Percentiles rank a stretch among this genome's conserved stretches.
These are phyloP conservation scores for Penicillium polonicum DNA, from an alignment of 2,329 filamentous ascomycete genomes.

Conservation along the genomic window DNA sequence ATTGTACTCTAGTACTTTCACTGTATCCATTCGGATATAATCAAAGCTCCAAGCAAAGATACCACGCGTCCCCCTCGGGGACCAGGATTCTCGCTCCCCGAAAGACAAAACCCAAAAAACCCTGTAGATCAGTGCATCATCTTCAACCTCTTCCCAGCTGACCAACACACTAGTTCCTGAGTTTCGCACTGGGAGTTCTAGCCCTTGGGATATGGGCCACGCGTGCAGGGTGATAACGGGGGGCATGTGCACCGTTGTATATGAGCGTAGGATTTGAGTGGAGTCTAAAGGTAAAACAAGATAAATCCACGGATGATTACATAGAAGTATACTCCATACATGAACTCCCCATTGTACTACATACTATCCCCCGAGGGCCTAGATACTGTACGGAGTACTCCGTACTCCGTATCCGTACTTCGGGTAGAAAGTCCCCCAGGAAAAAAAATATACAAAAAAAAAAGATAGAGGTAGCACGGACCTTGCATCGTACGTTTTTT, in stretches of 20 bases:
- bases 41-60: slow-evolving; percentile 2
- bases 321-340: too few species aligned
- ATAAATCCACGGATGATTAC: too few species aligned
- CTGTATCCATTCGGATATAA: neutral
- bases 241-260: slow-evolving; percentile 1
- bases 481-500: slow-evolving; percentile 9
- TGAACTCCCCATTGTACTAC: too few species aligned
- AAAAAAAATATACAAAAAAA: neutral
- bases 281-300: neutral
- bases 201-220: slow-evolving; percentile 16
- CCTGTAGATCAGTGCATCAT: slow-evolving; percentile 22
- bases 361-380: too few species aligned
- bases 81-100: slow-evolving; percentile 16
- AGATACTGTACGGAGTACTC: neutral
- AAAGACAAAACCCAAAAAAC: neutral
- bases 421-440: neutral
- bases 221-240: neutral
- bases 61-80: slow-evolving; percentile 13
- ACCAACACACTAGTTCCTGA: neutral
- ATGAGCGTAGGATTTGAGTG: slow-evolving; percentile 5
- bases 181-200: slow-evolving; percentile 10
- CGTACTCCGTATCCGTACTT: too few species aligned
- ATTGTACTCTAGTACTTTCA: neutral
- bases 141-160: neutral
- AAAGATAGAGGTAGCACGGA: slow-evolving; percentile 1